Evolutionary conservation across 208 protist species (phyloP), one percentile per base, ranked within the genome.

Genomic region (Leptomonas seymouri): DNA sequence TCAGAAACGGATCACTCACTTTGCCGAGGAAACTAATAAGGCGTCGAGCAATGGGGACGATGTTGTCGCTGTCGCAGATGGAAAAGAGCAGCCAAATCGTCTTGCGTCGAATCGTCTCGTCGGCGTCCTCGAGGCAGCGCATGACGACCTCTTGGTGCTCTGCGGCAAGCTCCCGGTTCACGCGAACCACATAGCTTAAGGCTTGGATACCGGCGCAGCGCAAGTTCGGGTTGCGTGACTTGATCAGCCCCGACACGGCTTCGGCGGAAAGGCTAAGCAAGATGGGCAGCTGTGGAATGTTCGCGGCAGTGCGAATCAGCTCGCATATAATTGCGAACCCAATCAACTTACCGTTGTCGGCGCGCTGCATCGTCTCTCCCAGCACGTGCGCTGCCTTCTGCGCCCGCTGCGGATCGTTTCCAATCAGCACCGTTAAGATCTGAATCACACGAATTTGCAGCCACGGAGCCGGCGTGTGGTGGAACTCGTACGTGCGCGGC

Each of bases 381-480:
- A 99, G 71, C 14, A 95, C 73, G 27, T 76, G 55, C 53, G 97
- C 95, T 66, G 94, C 92, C 45, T 84, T 61, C 31, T 70, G n/a
- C 7, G 79, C 78, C 11, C 75, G 60, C 25, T 53, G 62, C 30
- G 45, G 31, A 56, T 98, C 82, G 63, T 93, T 71, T 39, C 58
- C 54, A 34, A 63, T 69, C 20, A 58, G 34, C 8, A 53, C 46
- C 34, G 55, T 70, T 48, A 99, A 57, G 15, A 99, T 49, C 31
- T 89, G 83, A 11, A 99, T 69, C 11, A 98, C 64, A 34, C 89
- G 76, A 45, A 99, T 97, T 85, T 99, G 98, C 21, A 99, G 82
- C 98, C 98, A 99, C 39, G 98, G 98, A 14, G 97, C 95, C 30
- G 97, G 98, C 21, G 98, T 87, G 65, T 90, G 84, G 77, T 99